Conservation (phyloP, 2,329 filamentous ascomycete genomes). For the Alternaria panax region DNA sequence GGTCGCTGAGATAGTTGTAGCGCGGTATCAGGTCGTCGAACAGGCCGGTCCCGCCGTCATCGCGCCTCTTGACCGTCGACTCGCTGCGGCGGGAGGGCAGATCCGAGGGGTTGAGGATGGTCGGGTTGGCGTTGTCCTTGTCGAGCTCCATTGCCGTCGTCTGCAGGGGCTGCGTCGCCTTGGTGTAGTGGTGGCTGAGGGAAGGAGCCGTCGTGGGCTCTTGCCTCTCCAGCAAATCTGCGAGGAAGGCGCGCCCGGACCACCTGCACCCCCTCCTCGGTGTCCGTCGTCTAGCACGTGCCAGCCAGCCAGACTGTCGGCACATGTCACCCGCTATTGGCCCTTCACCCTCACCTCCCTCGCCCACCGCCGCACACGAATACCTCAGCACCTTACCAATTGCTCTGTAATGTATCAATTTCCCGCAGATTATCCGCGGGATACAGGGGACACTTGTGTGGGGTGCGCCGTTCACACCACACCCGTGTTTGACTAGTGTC, state of each 20-base stretch:
- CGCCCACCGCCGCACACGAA: not conserved
- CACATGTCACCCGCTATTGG: slow-evolving; percentile 11
- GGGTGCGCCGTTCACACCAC: slow-evolving; percentile 18
- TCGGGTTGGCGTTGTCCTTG: slow-evolving; percentile 85
- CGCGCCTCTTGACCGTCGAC: slow-evolving; percentile 49
- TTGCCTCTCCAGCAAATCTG: slow-evolving; percentile 14
- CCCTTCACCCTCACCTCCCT: slow-evolving; percentile 9
- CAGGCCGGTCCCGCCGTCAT: slow-evolving; percentile 60
- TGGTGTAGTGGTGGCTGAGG: slow-evolving; percentile 4
- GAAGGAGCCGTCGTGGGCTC: slow-evolving; percentile 19
- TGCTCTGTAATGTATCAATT: slow-evolving; percentile 18
- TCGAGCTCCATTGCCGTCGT: slow-evolving; percentile 51
- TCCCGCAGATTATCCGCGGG: slow-evolving; percentile 32
- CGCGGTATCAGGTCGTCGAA: slow-evolving; percentile 62
- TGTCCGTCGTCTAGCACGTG: slow-evolving; percentile 7
- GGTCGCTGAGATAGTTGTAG: slow-evolving; percentile 59
- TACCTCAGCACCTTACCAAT: slow-evolving; percentile 20
- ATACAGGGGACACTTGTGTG: slow-evolving; percentile 28
- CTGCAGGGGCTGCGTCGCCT: slow-evolving; percentile 1
- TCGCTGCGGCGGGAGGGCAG: slow-evolving; percentile 77
- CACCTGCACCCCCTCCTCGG: slow-evolving; percentile 2
- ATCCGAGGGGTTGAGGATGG: slow-evolving; percentile 86
- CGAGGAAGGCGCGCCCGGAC: slow-evolving; percentile 8
- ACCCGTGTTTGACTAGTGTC: slow-evolving; percentile 17
- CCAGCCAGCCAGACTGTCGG: slow-evolving; percentile 10